These are phyloP conservation scores for Rhodotorula sp. DNA, from an alignment of 1,284 basidiomycete genomes.

Conservation along the genomic window DNA sequence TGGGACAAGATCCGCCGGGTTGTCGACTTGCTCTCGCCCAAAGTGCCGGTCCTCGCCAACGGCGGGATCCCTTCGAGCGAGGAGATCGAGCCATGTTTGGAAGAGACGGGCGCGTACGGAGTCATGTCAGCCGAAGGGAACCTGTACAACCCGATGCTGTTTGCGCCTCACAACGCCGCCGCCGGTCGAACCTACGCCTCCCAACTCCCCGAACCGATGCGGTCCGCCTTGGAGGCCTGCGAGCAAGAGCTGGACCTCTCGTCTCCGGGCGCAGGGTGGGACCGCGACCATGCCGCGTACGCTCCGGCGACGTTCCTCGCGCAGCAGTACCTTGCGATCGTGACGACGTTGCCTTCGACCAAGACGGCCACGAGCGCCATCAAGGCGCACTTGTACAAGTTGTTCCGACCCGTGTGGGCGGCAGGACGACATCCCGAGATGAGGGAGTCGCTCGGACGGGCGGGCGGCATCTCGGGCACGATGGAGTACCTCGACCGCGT, in stretches of 20 bases:
- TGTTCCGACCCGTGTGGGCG: constrained; percentile 74
- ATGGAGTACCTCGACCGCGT: constrained; percentile 54
- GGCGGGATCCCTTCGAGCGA: constrained; percentile 87
- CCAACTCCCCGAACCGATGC: constrained; percentile 40
- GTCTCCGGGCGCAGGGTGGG: constrained; percentile 19
- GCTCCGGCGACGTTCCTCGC: constrained; percentile 56
- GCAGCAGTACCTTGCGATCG: constrained; percentile 81
- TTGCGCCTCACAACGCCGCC: constrained; percentile 50
- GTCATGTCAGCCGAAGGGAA: constrained; percentile 96
- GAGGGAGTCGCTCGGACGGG: constrained; percentile 64
- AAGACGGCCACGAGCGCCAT: constrained; percentile 71
- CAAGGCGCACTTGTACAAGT: constrained; percentile 89
- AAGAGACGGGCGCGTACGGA: constrained; percentile 79
- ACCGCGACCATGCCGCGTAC: constrained; percentile 35
- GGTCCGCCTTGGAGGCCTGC: constrained; percentile 33
- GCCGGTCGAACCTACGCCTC: constrained; percentile 33
- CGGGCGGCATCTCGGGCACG: constrained; percentile 31
- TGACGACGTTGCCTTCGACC: constrained; percentile 64
- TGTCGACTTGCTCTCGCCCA: constrained; percentile 63
- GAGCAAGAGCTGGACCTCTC: constrained; percentile 26
- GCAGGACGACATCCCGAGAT: constrained; percentile 63
- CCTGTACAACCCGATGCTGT: constrained; percentile 87
- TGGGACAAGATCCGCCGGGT: constrained; percentile 77
- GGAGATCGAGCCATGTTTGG: constrained; percentile 74
- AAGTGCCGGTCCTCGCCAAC: constrained; percentile 92